Evolutionary conservation across 805 yeast genomes (phyloP).

Genomic region (Wickerhamomyces queroliae): DNA sequence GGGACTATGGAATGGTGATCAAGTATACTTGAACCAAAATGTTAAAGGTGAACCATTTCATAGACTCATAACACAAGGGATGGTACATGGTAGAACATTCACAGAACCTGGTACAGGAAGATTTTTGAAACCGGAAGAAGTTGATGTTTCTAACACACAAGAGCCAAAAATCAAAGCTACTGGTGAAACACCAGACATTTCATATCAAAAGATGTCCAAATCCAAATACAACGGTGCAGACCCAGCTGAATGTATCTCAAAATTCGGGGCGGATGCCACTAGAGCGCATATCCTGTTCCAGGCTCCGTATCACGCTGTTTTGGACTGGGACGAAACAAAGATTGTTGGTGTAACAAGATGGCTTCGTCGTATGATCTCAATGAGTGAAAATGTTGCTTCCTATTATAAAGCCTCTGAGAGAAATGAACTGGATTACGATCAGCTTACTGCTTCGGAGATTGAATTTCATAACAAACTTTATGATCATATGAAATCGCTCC

Average conservation of each 20-base stretch:
- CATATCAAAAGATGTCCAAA: constrained; percentile 93
- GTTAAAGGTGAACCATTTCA: constrained; percentile 74
- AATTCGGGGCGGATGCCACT: constrained; percentile 90
- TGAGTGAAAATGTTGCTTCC: constrained; percentile 14
- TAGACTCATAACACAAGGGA: constrained; percentile 86
- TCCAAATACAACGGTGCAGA: constrained; percentile 94
- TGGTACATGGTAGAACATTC: constrained; percentile 93
- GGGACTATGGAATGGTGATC: constrained; percentile 63
- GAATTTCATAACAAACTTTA: constrained; percentile 54
- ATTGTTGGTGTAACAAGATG: constrained; percentile 87
- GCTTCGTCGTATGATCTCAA: constrained; percentile 52
- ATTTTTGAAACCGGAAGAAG: constrained; percentile 75
- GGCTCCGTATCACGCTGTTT: constrained; percentile 77
- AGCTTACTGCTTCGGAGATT: constrained; percentile 38
- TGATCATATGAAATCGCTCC: constrained; percentile 39
- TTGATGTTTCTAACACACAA: constrained; percentile 36
- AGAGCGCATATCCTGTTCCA: constrained; percentile 91
- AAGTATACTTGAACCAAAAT: too few relatives aligned
- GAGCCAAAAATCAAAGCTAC: constrained; percentile 43
- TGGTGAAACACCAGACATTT: constrained; percentile 44
- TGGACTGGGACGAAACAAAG: constrained; percentile 87
- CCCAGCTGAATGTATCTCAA: constrained; percentile 66
- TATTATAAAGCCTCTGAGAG: constrained; percentile 1
- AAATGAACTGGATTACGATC: not conserved
- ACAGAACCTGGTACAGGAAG: constrained; percentile 66